phyloP scores from a whole-genome alignment of 139 green algal species.

The Coelastrella sp. region DNA sequence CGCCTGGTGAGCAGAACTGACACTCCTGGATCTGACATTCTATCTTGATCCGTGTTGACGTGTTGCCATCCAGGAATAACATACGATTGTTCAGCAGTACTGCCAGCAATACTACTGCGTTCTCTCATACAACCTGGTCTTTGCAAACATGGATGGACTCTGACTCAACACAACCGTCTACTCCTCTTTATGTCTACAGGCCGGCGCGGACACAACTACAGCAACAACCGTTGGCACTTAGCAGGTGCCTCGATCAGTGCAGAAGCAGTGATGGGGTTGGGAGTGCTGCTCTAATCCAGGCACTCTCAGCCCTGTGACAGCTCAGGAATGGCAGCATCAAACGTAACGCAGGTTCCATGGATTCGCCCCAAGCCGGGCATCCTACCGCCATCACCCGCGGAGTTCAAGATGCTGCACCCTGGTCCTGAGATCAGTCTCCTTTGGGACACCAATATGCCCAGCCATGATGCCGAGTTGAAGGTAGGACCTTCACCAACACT shows the following conservation, averaged over 20 bases:
- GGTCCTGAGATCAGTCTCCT: slow-evolving; percentile 10
- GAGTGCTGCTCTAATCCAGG: neutral
- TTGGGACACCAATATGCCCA: slow-evolving; percentile 23
- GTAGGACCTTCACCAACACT: neutral
- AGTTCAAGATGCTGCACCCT: slow-evolving; percentile 28
- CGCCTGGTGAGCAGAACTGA: too few relatives aligned
- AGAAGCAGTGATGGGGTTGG: neutral
- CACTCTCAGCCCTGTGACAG: neutral
- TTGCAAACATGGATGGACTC: too few relatives aligned
- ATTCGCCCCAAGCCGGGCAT: slow-evolving; percentile 1
- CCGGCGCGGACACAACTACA: too few relatives aligned
- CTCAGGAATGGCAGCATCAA: neutral
- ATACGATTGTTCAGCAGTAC: too few relatives aligned
- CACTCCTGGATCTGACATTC: too few relatives aligned
- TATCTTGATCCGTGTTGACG: too few relatives aligned
- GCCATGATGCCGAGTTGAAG: neutral
- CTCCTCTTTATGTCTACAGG: too few relatives aligned
- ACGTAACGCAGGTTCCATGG: neutral
- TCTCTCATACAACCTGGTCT: too few relatives aligned
- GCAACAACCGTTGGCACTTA: neutral
- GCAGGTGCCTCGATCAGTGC: neutral
- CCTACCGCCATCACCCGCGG: neutral
- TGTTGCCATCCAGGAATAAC: too few relatives aligned
- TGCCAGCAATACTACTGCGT: too few relatives aligned
- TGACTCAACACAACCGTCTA: too few relatives aligned